phyloP scores from a whole-genome alignment of 306 rosid species.

The Gleditsia sinensis region DNA sequence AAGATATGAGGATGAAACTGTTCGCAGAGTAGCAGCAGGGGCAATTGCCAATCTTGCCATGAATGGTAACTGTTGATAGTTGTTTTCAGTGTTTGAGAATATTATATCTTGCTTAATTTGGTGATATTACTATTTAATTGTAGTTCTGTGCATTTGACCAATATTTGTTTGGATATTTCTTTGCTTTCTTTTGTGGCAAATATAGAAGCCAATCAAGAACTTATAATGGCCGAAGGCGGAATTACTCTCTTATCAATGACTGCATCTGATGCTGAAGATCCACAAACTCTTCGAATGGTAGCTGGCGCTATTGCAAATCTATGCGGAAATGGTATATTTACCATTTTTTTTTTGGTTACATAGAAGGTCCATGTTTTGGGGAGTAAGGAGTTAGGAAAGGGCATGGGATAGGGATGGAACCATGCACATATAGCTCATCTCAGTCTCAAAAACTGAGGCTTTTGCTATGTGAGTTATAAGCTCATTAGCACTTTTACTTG shows the following conservation, averaged over 20 bases:
- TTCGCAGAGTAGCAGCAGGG: conserved; percentile 96
- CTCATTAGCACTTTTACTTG: conserved; percentile 54
- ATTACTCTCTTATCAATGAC: conserved; percentile 85
- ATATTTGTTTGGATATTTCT: conserved; percentile 24
- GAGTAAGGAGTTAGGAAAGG: not conserved
- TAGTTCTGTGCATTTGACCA: conserved; percentile 1
- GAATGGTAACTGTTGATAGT: conserved; percentile 65
- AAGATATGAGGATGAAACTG: conserved; percentile 94
- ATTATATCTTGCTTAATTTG: conserved; percentile 27
- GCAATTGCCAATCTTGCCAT: conserved; percentile 98
- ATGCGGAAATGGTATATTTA: conserved; percentile 86
- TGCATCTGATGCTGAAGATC: conserved; percentile 97
- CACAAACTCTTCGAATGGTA: conserved; percentile 98
- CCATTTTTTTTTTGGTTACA: not conserved
- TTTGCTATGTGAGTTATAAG: too few relatives aligned
- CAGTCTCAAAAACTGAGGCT: too few relatives aligned
- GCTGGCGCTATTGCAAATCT: conserved; percentile 97
- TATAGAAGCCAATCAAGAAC: conserved; percentile 96
- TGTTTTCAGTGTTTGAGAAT: conserved; percentile 13
- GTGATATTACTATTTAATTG: conserved; percentile 24
- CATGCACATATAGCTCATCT: too few relatives aligned
- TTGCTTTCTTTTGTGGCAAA: conserved; percentile 42
- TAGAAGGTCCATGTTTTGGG: not conserved
- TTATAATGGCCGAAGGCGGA: conserved; percentile 92
- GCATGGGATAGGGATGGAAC: too few relatives aligned